Evolutionary conservation across 1,284 basidiomycete species (phyloP).

Genomic region (Austroboletus niveus): DNA sequence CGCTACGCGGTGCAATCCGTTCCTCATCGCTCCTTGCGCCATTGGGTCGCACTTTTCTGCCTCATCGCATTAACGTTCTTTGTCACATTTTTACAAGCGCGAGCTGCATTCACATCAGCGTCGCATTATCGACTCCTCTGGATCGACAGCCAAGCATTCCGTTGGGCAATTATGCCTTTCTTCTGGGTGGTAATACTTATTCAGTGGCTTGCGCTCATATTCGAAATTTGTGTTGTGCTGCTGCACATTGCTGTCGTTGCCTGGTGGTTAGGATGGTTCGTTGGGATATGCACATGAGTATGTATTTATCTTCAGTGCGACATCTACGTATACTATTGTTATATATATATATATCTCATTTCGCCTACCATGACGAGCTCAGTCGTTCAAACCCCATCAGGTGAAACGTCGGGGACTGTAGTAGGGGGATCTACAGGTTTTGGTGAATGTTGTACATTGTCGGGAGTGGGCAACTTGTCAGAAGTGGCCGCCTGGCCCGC

Average conservation of each 20-base stretch:
- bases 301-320: background rate
- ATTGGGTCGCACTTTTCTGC: slow-evolving; percentile 60
- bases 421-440: background rate
- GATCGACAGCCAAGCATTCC: slow-evolving; percentile 55
- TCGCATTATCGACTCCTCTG: slow-evolving; percentile 50
- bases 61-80: slow-evolving; percentile 47
- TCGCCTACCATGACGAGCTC: background rate
- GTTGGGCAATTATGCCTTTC: slow-evolving; percentile 58
- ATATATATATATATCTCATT: slow-evolving; percentile 3
- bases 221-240: slow-evolving; percentile 53
- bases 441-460: background rate
- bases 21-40: slow-evolving; percentile 61
- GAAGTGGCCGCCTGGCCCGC: background rate
- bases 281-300: slow-evolving; percentile 46
- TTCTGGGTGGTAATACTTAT: slow-evolving; percentile 58
- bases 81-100: slow-evolving; percentile 50
- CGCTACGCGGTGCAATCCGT: slow-evolving; percentile 57
- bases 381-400: slow-evolving; percentile 1
- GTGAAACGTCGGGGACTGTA: background rate
- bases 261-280: slow-evolving; percentile 72
- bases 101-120: slow-evolving; percentile 51
- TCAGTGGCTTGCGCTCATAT: slow-evolving; percentile 59
- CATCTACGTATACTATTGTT: slow-evolving; percentile 14
- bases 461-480: background rate
- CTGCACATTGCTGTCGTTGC: slow-evolving; percentile 53